Conservation (phyloP, 169 alveolate genomes). For the Theileria equi region DNA sequence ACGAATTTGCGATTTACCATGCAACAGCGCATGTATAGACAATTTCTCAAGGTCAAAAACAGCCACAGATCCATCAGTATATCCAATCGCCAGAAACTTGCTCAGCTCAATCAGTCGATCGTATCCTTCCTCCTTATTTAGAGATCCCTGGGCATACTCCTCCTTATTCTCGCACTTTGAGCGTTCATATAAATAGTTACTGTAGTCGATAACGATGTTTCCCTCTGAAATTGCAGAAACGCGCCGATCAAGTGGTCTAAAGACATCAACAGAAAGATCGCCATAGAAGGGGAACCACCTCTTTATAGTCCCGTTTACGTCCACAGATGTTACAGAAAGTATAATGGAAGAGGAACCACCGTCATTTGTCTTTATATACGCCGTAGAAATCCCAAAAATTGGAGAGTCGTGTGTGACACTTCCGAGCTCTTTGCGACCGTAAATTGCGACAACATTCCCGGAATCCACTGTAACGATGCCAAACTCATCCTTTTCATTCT, state of each 20-base stretch:
- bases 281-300: slow-evolving; percentile 1
- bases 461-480: background rate
- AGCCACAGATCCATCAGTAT: background rate
- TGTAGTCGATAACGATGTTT: background rate
- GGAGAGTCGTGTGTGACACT: too few species aligned
- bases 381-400: background rate
- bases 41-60: background rate
- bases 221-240: background rate
- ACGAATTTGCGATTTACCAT: background rate
- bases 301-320: background rate
- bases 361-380: background rate
- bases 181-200: background rate
- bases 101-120: background rate
- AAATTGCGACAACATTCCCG: background rate
- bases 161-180: too few species aligned
- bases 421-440: background rate
- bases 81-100: background rate
- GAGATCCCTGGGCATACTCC: too few species aligned
- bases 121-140: background rate
- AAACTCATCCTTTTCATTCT: background rate
- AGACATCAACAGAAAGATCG: too few species aligned
- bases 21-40: background rate
- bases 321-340: background rate
- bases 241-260: background rate
- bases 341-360: background rate